Evolutionary conservation across 2,329 filamentous ascomycete genomes (phyloP).

Genomic region (Exophiala alcalophila): DNA sequence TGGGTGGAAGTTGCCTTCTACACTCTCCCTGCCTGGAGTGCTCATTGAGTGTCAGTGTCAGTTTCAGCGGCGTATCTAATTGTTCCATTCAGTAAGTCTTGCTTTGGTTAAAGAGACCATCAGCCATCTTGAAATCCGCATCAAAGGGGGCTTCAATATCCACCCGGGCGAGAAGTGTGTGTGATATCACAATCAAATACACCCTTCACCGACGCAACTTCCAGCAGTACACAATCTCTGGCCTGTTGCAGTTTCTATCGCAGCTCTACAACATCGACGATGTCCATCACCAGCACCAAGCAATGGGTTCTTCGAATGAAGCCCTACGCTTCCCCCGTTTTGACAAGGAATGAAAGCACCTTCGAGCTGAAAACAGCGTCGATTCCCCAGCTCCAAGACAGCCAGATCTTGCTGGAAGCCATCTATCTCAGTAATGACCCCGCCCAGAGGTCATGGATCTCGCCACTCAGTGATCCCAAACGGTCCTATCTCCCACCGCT

Average conservation of each 20-base stretch:
- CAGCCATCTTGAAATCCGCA: no score
- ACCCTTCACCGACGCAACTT: no score
- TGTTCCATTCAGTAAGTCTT: no score
- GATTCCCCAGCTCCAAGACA: slow-evolving; percentile 31
- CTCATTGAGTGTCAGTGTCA: no score
- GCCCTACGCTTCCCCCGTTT: neutral
- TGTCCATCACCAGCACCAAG: neutral
- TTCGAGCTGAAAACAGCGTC: slow-evolving; percentile 12
- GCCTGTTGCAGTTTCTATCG: no score
- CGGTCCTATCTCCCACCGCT: slow-evolving; percentile 50
- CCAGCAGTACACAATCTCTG: neutral
- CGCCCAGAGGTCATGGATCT: slow-evolving; percentile 52
- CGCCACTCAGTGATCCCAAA: slow-evolving; percentile 33
- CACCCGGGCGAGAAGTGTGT: no score
- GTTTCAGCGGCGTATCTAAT: no score
- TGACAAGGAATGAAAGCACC: neutral
- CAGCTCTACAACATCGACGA: neutral
- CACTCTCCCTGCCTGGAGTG: no score
- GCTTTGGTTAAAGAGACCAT: no score
- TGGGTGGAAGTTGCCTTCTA: no score
- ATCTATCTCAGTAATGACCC: slow-evolving; percentile 53
- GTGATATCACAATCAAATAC: no score
- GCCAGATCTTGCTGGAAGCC: slow-evolving; percentile 47
- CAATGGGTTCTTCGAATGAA: slow-evolving; percentile 3
- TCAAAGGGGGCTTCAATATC: no score